Base-by-base conservation (phyloP, 805 yeast species). In the Wickerhamiella occidentalis region DNA sequence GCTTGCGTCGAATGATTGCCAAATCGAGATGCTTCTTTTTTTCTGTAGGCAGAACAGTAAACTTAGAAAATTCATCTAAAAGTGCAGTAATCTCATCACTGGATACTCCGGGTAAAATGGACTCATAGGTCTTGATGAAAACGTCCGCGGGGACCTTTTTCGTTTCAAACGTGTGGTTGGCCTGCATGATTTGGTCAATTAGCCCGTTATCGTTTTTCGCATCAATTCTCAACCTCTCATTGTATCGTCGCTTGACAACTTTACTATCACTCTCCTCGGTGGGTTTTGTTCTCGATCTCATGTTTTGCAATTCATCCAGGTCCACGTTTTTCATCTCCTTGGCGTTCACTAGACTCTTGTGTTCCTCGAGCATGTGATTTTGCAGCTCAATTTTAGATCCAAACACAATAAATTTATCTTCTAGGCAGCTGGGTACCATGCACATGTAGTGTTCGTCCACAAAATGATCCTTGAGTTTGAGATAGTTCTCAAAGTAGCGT, bases 401-500 rank as follows among this genome's bases (percentile, higher is more conserved):
- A 62, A 92, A 92, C 1, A 90, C 98, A 19, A 92, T 92, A 66
- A 92, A 90, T 62, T 85, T 84, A 64, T 83, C 79, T 50, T 88
- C 97, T 44, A 88, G 65, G 66, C 99, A 92, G 11, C 74, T 59
- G 44, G 77, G 84, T 17, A 83, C 82, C 28, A 74, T 71, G 67
- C 99, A 92, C 13, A 79, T 78, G 64, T 70, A 85, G 64, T 92
- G 99, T 38, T 73, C 78, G 3, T 61, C 63, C 56, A 69, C 71
- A 65, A 92, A 92, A 68, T 92, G 99, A 13, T 69, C 68, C 56
- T 78, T 82, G 49, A 92, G 70, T 36, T 77, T 70, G 41, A 82
- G 82, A 61, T 90, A 90, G 63, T 88, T 75, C 55, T 73, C 73
- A 67, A 82, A 92, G 65, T 84, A 87, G 56, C 77, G 80, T 0